phyloP scores from a whole-genome alignment of 176 grass and related monocot genomes.

The Aegilops longissima region DNA sequence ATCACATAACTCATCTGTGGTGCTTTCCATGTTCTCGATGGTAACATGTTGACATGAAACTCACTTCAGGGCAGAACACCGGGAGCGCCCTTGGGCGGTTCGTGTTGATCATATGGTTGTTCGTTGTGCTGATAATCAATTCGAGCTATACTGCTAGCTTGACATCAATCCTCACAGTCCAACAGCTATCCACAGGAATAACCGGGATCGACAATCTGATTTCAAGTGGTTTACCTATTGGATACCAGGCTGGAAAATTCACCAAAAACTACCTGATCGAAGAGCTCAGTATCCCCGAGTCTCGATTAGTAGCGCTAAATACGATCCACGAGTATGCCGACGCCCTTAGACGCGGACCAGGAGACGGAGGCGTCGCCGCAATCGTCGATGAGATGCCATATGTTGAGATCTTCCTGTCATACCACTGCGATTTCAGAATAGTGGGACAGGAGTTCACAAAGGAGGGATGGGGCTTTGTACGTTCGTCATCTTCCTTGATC shows the following conservation, averaged over 20 bases:
- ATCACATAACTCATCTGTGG: constrained; percentile 15
- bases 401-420: constrained; percentile 66
- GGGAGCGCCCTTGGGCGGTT: constrained; percentile 59
- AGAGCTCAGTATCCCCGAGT: constrained; percentile 59
- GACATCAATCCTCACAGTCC: constrained; percentile 80
- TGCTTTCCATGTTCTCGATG: constrained; percentile 7
- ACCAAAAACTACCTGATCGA: constrained; percentile 65
- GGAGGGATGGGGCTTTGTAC: constrained; percentile 95
- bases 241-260: constrained; percentile 77
- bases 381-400: constrained; percentile 77
- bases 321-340: constrained; percentile 58
- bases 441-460: constrained; percentile 76
- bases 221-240: constrained; percentile 55
- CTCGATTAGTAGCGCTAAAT: constrained; percentile 54
- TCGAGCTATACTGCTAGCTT: constrained; percentile 90
- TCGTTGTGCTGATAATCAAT: constrained; percentile 77
- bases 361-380: constrained; percentile 64
- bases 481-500: constrained; percentile 26
- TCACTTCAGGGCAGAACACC: constrained; percentile 62
- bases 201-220: constrained; percentile 66
- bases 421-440: constrained; percentile 63
- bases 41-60: not conserved
- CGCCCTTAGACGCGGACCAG: constrained; percentile 64
- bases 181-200: constrained; percentile 71
- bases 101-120: constrained; percentile 83